These are phyloP conservation scores for Thinopyrum elongatum DNA, from an alignment of 176 grass and related monocot species.

Conservation along the genomic window DNA sequence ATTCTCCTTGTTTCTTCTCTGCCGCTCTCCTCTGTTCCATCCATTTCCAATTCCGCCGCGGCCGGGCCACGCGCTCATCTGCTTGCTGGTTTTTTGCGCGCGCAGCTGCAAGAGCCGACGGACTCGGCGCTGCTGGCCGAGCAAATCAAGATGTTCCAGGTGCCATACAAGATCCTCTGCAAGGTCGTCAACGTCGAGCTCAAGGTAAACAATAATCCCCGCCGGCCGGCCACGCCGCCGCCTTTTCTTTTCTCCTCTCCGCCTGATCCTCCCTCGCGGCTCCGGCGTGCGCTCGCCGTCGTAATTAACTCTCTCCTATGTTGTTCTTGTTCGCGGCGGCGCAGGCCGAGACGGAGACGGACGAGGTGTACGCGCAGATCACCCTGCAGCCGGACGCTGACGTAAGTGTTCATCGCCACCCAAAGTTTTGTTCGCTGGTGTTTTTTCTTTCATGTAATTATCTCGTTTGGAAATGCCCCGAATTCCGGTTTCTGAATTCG, in stretches of 20 bases:
- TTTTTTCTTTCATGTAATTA: not conserved
- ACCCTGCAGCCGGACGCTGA: constrained; percentile 69
- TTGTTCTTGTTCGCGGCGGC: not conserved
- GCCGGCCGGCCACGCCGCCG: too few species aligned
- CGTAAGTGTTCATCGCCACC: constrained; percentile 46
- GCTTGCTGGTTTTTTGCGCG: not conserved
- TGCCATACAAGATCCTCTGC: constrained; percentile 90
- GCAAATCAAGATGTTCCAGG: constrained; percentile 73
- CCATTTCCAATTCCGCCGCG: not conserved
- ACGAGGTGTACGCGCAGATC: constrained; percentile 96
- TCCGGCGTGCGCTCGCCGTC: not conserved
- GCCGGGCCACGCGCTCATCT: not conserved
- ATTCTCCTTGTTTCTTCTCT: not conserved
- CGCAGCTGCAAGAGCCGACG: constrained; percentile 74
- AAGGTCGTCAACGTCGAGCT: constrained; percentile 85
- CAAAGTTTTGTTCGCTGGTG: not conserved
- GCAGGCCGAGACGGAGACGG: constrained; percentile 88
- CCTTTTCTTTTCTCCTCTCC: not conserved
- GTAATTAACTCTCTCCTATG: constrained; percentile 1
- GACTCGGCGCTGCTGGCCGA: constrained; percentile 47
- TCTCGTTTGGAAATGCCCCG: not conserved
- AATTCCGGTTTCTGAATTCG: constrained; percentile 10
- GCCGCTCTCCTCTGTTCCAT: not conserved
- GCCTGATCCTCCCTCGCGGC: not conserved
- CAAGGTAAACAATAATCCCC: constrained; percentile 36